Base-by-base conservation (phyloP, 352 stramenopile genomes). In the Achlya hypogyna region DNA sequence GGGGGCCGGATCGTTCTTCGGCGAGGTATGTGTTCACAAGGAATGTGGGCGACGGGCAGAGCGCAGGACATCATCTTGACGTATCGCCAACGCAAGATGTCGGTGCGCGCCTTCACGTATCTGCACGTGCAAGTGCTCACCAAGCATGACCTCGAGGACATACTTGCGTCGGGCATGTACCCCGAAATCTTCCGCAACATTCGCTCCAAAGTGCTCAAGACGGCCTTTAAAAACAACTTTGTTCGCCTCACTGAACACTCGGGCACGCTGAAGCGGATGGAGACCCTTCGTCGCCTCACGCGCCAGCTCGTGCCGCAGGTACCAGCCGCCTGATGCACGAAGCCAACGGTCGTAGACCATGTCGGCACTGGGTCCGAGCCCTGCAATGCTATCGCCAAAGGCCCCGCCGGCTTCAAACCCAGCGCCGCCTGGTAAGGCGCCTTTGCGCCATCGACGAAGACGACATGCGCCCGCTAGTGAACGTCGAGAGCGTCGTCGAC, bases 181-280 rank as follows among this genome's bases (percentile, higher is more conserved):
- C 60, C 60, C 31, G 60, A 67, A 58, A 67, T 67, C 42, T 34
- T 51, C 22, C 60, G 60, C 51, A 67, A 58, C 35, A 67, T 67
- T 67, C 60, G 60, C 20, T 22, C 40, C 31, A 52, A 67, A 58
- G 51, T 67, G 45, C 51, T 67, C 38, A 67, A 67, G 27, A 56
- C 60, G 4, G 60, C 60, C n/a, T 67, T 67, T 8, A 56, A 59
- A 23, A 67, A 67, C 51, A 67, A 67, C 60, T 59, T 67, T 67
- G 60, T 67, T n/a, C 40, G 29, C 23, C 14, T 54, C 6, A 34
- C 49, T 16, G 23, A 54, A 54, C 6, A 54, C 29, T 14, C 14
- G 23, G 29, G 8, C 6, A 54, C 49, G 6, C 6, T 54, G 8
- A 54, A 54, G 29, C 49, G 49, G 6, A 54, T 54, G 49, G 29